Evolutionary conservation across 148 eudicot genomes (phyloP).

Genomic region (Oxyria digyna): DNA sequence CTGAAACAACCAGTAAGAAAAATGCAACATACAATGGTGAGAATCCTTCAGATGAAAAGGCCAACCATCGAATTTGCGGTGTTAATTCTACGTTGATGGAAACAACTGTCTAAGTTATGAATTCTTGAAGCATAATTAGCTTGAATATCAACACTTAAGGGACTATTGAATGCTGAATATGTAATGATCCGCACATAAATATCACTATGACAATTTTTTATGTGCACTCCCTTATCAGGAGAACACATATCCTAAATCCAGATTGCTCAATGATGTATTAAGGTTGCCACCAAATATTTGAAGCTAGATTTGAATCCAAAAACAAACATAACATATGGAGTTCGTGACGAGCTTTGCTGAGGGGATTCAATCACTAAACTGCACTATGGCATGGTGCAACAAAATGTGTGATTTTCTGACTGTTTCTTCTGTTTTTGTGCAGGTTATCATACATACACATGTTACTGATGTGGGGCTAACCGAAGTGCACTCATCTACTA

Average conservation of each 20-base stretch:
- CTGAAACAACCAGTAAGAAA: no score
- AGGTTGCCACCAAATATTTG: constrained; percentile 51
- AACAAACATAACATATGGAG: constrained; percentile 81
- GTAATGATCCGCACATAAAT: no score
- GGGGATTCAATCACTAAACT: constrained; percentile 98
- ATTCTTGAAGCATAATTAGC: no score
- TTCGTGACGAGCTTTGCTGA: constrained; percentile 62
- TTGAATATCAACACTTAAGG: no score
- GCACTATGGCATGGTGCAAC: constrained; percentile 68
- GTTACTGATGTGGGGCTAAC: constrained; percentile 38
- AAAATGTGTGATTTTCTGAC: background rate
- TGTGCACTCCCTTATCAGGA: constrained; percentile 68
- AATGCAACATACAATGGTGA: no score
- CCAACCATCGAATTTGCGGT: no score
- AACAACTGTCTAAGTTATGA: no score
- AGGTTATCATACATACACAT: constrained; percentile 86
- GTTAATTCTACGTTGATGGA: no score
- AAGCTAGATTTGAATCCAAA: constrained; percentile 94
- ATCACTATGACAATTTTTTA: constrained; percentile 78
- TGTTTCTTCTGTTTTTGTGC: constrained; percentile 10
- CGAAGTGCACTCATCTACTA: constrained; percentile 37
- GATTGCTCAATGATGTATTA: constrained; percentile 62
- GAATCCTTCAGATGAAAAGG: no score
- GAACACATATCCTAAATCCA: constrained; percentile 74
- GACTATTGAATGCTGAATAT: no score